phyloP scores from a whole-genome alignment of 192 early-diverging fungal species.

The Mortierella hygrophila region DNA sequence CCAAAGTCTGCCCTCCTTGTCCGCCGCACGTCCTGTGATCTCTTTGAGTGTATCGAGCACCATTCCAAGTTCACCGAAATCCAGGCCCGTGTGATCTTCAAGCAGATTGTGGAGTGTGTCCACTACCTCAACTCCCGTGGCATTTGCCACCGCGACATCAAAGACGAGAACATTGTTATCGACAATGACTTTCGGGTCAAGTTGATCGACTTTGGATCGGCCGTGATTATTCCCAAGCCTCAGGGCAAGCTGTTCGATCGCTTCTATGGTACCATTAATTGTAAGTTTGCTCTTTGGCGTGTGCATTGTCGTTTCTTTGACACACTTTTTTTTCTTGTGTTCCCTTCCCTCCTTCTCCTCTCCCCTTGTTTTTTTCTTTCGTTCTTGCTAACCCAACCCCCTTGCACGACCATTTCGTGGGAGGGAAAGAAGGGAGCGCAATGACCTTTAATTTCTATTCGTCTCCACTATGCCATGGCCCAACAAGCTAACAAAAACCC shows the following conservation, averaged over 20 bases:
- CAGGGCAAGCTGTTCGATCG: conserved; percentile 61
- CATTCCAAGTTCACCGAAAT: conserved; percentile 72
- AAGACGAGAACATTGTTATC: conserved; percentile 83
- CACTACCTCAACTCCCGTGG: conserved; percentile 69
- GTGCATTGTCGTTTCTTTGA: not conserved
- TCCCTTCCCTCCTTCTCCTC: not conserved
- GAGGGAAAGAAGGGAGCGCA: not conserved
- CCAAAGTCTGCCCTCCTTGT: conserved; percentile 55
- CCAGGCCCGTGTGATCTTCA: conserved; percentile 74
- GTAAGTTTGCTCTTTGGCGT: conserved; percentile 30
- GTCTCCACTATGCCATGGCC: conserved; percentile 54
- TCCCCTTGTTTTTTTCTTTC: not conserved
- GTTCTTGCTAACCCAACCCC: conserved; percentile 36
- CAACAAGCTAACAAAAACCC: not conserved
- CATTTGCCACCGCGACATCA: conserved; percentile 86
- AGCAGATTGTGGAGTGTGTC: conserved; percentile 77
- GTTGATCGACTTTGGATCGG: conserved; percentile 78
- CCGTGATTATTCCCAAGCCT: conserved; percentile 62
- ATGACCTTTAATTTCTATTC: conserved; percentile 79
- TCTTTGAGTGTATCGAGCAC: conserved; percentile 85
- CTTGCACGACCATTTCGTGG: not conserved
- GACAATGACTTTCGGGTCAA: conserved; percentile 69
- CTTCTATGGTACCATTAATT: conserved; percentile 76
- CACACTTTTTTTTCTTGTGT: not conserved
- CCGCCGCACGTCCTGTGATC: conserved; percentile 71